Base-by-base conservation (phyloP, 176 grass and related monocot species). In the Aegilops bicornis region DNA sequence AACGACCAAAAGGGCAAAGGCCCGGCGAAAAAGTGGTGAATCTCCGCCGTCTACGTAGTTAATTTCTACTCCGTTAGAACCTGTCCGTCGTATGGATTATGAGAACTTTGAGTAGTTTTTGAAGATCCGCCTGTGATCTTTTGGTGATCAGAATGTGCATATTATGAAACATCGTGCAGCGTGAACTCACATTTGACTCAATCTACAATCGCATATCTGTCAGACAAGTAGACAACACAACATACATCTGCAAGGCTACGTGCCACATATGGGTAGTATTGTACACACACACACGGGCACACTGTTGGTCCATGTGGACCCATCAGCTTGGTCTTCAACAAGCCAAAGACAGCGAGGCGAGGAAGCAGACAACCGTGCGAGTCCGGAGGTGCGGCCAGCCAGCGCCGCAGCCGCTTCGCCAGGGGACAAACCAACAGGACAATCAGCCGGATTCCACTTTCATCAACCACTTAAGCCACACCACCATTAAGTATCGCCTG, bases 341-440 rank as follows among this genome's bases (percentile, higher is more conserved):
- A 22, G 22, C 36, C 69, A 70, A 70, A n/a, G 25, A 23, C 72
- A 23, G 10, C 22, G 40, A 42, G 69, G 7, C 22, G 39, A 50
- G 42, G 42, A 48, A 50, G 72, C 13, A 48, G 72, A 75, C 72
- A 75, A 50, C 12, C 23, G 24, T 47, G 23, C 42, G 72, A 75
- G 72, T 75, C 14, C 72, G 71, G 13, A 48, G 71, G 48, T 52
- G 47, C 47, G 4, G 39, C 13, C 71, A 25, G 71, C 71, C 71
- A 73, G 70, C 70, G n/a, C 39, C 22, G 42, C 70, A 45, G n/a
- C 40, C 13, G 23, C 47, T 50, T 50, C 42, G 6, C 72, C 42
- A 45, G 70, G 70, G 72, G 42, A 75, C 72, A 75, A 75, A 75
- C 17, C 72, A 75, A 75, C 72, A 75, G 42, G 72, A 75, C 72